phyloP scores from a whole-genome alignment of 148 eudicot species.

The Nepenthes mirabilis region DNA sequence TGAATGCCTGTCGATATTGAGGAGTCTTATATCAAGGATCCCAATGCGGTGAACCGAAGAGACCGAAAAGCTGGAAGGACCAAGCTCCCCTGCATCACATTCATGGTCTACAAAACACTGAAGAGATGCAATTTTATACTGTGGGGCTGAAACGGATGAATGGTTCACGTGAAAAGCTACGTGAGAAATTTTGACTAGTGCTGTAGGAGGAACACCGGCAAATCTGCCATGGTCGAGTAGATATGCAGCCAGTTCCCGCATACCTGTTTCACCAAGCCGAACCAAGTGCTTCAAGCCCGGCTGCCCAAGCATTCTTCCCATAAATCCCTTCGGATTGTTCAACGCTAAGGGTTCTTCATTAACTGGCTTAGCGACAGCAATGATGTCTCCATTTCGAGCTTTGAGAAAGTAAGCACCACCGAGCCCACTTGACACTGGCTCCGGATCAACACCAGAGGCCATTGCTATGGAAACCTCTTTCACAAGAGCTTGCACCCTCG shows the following conservation, averaged over 20 bases:
- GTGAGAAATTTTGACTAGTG: slow-evolving; percentile 65
- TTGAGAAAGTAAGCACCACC: slow-evolving; percentile 76
- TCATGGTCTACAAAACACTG: slow-evolving; percentile 62
- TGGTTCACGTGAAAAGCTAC: slow-evolving; percentile 34
- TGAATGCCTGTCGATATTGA: slow-evolving; percentile 87
- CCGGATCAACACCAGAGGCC: slow-evolving; percentile 52
- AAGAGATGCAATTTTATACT: slow-evolving; percentile 66
- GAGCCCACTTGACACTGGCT: slow-evolving; percentile 49
- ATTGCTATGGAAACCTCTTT: slow-evolving; percentile 77
- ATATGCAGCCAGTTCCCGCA: slow-evolving; percentile 83
- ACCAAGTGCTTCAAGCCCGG: slow-evolving; percentile 65
- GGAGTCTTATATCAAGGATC: slow-evolving; percentile 65
- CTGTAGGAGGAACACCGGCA: slow-evolving; percentile 87
- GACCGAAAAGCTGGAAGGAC: slow-evolving; percentile 79
- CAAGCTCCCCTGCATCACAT: slow-evolving; percentile 84
- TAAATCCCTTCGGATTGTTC: slow-evolving; percentile 71
- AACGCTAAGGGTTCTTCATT: slow-evolving; percentile 78
- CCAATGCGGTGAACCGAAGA: slow-evolving; percentile 73
- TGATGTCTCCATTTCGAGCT: slow-evolving; percentile 24
- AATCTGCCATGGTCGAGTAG: slow-evolving; percentile 85
- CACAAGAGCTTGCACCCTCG: slow-evolving; percentile 51
- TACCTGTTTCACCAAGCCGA: slow-evolving; percentile 71
- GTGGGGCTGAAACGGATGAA: slow-evolving; percentile 19
- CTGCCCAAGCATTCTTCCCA: slow-evolving; percentile 62
- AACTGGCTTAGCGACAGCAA: slow-evolving; percentile 79